A percentile compares a stretch with the other conserved stretches of the same genome.
phyloP scores from a whole-genome alignment of 1,284 basidiomycete genomes.

The Cutaneotrichosporon arboriforme region DNA sequence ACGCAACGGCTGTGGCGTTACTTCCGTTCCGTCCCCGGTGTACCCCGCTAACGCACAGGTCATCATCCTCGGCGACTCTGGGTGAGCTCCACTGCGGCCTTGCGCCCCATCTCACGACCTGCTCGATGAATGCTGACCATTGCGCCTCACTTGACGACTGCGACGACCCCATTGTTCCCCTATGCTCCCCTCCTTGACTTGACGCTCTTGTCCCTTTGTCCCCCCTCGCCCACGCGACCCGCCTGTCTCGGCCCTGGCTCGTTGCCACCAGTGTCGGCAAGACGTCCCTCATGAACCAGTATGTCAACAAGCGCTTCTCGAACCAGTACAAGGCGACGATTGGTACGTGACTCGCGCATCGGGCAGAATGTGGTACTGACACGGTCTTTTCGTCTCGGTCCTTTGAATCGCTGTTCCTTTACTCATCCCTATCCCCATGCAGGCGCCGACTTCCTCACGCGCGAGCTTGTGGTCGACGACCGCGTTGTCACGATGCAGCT shows the following conservation, averaged over 20 bases:
- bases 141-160: too few relatives aligned
- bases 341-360: conserved; percentile 52
- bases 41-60: conserved; percentile 56
- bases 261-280: conserved; percentile 75
- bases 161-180: too few relatives aligned
- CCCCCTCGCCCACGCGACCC: neutral
- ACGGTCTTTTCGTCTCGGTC: neutral
- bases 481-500: conserved; percentile 98
- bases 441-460: conserved; percentile 69
- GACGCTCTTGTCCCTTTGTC: neutral
- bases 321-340: conserved; percentile 99
- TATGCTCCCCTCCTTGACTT: too few relatives aligned
- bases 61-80: conserved; percentile 96
- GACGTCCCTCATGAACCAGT: conserved; percentile 99
- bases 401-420: neutral
- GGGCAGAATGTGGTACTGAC: neutral
- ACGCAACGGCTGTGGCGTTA: too few relatives aligned
- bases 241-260: neutral
- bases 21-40: neutral
- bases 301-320: conserved; percentile 99
- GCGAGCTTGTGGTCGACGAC: conserved; percentile 98
- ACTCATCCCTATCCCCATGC: conserved; percentile 29
- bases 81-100: conserved; percentile 55
- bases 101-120: neutral
- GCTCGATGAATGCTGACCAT: conserved; percentile 1